Base-by-base conservation (phyloP, 495 filamentous ascomycete genomes). In the Trichoderma erinaceum region DNA sequence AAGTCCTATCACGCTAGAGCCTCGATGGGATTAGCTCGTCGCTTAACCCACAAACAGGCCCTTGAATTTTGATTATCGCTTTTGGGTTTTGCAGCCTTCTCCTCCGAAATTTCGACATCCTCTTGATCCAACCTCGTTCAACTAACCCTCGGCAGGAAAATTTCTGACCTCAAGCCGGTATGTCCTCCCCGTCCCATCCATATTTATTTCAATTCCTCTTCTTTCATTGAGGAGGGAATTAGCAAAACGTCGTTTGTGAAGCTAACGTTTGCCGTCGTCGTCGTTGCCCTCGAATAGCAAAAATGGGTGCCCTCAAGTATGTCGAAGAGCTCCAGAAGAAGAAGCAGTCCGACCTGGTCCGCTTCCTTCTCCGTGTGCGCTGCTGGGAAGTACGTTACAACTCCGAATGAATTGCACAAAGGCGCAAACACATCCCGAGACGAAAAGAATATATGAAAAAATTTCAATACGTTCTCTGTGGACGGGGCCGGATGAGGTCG, bases 261-360 rank as follows among this genome's bases (percentile, higher is more conserved):
- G 41, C 75, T 77, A 69, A 76, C 63, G 65, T 41, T 66, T 50
- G 29, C 32, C 48, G 77, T 69, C 56, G 23, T 32, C 48, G 48
- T 52, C 48, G 48, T 52, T n/a, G 48, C 56, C 56, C 11, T 23
- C 27, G 56, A 18, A 32, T 21, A 82, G 80, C 75, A 78, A 83
- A 80, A 83, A 93, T 95, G 92, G 92, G 92, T 85, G 92, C 92
- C 83, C 89, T 95, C 81, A 97, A 97, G 85, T 97, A 97, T 85
- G 91, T 98, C 83, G 95, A 98, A 87, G 95, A 99, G 87, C 89
- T 99, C 80, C 91, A 96, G 79, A 98, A 98, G 91, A 97, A 97
- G 91, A 99, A 99, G 91, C 95, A 99, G 87, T 96, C 91, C 78
- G 95, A 99, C 83, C 90, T 98, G 73, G 89, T 97, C 83, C 94